These are phyloP conservation scores for Yamadazyma diospyri DNA, from an alignment of 1,139 yeast genomes.

Conservation along the genomic window DNA sequence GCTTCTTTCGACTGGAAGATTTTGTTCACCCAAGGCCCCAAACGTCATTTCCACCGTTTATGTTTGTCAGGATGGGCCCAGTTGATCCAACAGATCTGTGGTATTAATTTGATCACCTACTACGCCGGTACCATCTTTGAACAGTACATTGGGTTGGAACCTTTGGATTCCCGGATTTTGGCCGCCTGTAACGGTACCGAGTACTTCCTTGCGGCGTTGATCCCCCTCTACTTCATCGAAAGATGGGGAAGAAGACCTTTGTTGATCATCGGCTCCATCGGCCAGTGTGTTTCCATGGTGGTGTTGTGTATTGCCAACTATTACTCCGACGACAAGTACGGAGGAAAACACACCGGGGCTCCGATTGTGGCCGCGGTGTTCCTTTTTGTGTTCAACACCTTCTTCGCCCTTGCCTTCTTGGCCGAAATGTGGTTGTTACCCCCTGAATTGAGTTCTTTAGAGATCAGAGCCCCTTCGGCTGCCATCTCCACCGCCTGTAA, in stretches of 20 bases:
- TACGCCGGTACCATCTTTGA: conserved; percentile 48
- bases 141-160: conserved; percentile 36
- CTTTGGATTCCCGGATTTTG: conserved; percentile 33
- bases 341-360: conserved; percentile 20
- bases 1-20: conserved; percentile 20
- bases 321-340: conserved; percentile 21
- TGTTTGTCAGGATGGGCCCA: conserved; percentile 47
- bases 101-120: conserved; percentile 35
- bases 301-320: conserved; percentile 27
- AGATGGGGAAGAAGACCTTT: conserved; percentile 51
- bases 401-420: conserved; percentile 30
- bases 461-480: conserved; percentile 33
- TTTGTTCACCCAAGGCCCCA: conserved; percentile 35
- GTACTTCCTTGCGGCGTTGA: conserved; percentile 39
- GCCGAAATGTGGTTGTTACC: conserved; percentile 39
- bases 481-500: conserved; percentile 36
- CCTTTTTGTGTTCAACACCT: conserved; percentile 34
- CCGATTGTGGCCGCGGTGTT: conserved; percentile 34
- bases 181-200: conserved; percentile 38
- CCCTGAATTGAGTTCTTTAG: conserved; percentile 38
- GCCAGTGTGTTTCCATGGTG: conserved; percentile 37
- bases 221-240: conserved; percentile 47
- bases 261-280: conserved; percentile 51
- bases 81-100: conserved; percentile 43
- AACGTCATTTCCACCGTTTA: conserved; percentile 46